Evolutionary conservation across 306 rosid genomes (phyloP), one percentile per base, ranked within the genome.

Genomic region (Pueraria montana): DNA sequence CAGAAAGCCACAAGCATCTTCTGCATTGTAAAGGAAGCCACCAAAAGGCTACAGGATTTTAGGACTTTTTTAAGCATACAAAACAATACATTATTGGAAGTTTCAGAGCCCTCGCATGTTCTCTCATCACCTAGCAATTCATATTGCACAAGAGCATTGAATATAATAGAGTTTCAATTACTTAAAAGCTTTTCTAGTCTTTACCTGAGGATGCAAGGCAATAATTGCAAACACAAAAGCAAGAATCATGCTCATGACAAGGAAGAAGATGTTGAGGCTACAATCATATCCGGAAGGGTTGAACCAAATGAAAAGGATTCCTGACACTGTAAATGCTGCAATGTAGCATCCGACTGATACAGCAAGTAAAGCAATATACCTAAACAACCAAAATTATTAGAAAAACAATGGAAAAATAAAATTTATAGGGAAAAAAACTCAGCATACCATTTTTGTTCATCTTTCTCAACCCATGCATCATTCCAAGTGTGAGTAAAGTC

Each of bases 381-480:
- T 96, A 85, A 61, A 84, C 65, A 84, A 16, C 82, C 11, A 78
- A 77, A 85, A 23, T 62, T 53, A 62, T 83, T 34, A 86, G 40
- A 62, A 83, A 79, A 45, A 87, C 46, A 42, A 71, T 61, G 61
- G 61, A 40, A 67, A 58, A 43, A 64, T 65, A 82, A 53, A 71
- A 82, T 42, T 27, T 50, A 56, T 20, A 5, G 55, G 49, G 14
- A 24, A 74, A 12, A 11, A 20, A n/a, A 53, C 40, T 77, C 23
- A 72, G 83, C 89, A 36, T 58, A 96, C 99, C 99, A 96, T 87
- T 90, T 96, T 71, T 84, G 96, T 61, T 96, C 99, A 77, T 94
- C 98, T 89, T 96, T 96, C 86, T 87, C 99, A 69, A 91, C 95
- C 98, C 99, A 96, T 58, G 98, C 87, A 74, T 96, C 99, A 84